Evolutionary conservation across 2,329 filamentous ascomycete genomes (phyloP), one percentile per base, ranked within the genome.

Genomic region (Aspergillus clavatus): DNA sequence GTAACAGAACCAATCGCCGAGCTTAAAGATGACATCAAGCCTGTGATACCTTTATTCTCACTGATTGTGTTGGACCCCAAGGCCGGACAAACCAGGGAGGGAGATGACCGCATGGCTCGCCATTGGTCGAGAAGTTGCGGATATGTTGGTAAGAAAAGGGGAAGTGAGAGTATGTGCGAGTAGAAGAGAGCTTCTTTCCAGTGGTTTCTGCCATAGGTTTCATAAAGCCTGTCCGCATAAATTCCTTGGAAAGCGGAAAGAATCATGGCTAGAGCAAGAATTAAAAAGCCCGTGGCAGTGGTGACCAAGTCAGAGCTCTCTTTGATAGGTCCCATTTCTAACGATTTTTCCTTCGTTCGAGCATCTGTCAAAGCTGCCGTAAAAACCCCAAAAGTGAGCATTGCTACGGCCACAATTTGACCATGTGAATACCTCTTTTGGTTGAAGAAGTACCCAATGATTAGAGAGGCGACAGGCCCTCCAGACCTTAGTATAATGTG

Each of bases 111-210:
- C 10, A 73, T 57, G 2, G 59, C 53, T 5, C 55, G 60, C 51
- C 69, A 62, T 38, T 73, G 69, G 3, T 56, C 49, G 5, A 55
- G 47, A n/a, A 72, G 53, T 36, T 66, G 63, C 3, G 62, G 40
- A 26, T 60, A 67, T 16, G 63, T 62, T 1, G 66, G 66, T 33
- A 71, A 45, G 49, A 75, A 72, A 42, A 74, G 66, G 4, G 72
- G 70, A 12, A 74, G 46, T 12, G 71, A 73, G 26, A 76, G 66
- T 7, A 64, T 65, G 54, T 85, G 82, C 18, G 87, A 94, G 72
- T 97, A 98, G 72, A 98, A 97, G 10, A 98, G 77, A 54, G 95
- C 95, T 67, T 97, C 93, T 57, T 85, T 86, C 89, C 93, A 97
- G 66, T 93, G 86, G 23, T 87, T 64, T 16, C 70, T 86, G 5